Evolutionary conservation across 306 rosid genomes (phyloP).

Genomic region (Quercus berberidifolia): DNA sequence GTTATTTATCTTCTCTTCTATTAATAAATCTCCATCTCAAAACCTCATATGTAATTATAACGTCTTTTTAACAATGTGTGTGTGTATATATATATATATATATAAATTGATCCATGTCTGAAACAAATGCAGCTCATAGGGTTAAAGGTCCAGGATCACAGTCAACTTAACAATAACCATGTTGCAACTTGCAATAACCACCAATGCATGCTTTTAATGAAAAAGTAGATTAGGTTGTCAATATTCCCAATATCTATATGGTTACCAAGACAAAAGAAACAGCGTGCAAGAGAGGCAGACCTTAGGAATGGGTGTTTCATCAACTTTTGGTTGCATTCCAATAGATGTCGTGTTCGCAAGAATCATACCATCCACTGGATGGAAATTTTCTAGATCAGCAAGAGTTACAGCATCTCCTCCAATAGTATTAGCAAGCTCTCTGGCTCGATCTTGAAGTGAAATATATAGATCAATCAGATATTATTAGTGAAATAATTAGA

Average conservation of each 20-base stretch:
- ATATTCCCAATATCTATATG: neutral
- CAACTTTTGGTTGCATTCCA: slow-evolving; percentile 92
- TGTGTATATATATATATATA: no score
- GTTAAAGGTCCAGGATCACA: neutral
- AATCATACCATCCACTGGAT: slow-evolving; percentile 87
- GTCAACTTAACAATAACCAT: no score
- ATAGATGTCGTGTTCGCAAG: slow-evolving; percentile 91
- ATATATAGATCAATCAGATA: slow-evolving; percentile 20
- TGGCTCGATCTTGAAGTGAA: slow-evolving; percentile 66
- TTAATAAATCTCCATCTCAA: no score
- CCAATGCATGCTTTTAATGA: neutral
- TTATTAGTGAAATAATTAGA: neutral
- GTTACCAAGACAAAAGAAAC: slow-evolving; percentile 3
- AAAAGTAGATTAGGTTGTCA: neutral
- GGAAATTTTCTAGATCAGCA: slow-evolving; percentile 63
- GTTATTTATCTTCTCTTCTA: no score
- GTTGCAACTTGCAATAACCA: neutral
- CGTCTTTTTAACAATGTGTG: no score
- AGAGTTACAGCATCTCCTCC: slow-evolving; percentile 86
- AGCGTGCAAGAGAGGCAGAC: slow-evolving; percentile 35
- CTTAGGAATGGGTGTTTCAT: slow-evolving; percentile 85
- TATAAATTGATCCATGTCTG: no score
- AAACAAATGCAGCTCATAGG: neutral
- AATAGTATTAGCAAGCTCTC: slow-evolving; percentile 68
- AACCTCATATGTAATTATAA: no score